Base-by-base conservation (phyloP, 2,329 filamentous ascomycete species). In the Fusarium xyrophilum region DNA sequence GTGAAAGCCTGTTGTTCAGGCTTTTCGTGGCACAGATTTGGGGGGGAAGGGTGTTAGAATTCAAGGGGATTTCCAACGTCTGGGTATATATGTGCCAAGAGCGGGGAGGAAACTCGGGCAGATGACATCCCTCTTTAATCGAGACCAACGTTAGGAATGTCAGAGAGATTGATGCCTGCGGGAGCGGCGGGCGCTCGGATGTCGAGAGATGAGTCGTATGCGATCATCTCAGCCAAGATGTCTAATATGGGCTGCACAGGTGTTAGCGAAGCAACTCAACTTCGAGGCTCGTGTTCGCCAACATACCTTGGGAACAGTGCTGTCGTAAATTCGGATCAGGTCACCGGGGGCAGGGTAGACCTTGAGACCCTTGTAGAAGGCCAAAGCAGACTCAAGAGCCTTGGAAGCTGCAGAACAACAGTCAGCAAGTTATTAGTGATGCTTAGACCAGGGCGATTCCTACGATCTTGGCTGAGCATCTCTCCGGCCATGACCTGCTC, bases 351-450 rank as follows among this genome's bases (percentile, higher is more conserved):
- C 91, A 54, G 96, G 96, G 83, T 99, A 99, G 74, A 98, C 96
- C 87, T 99, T 99, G 72, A 99, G 88, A 44, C 94, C 96, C 86
- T 94, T 96, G 88, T 98, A 99, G 83, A 99, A 99, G 80, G 92
- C 93, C 65, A 98, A 84, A 48, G 96, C 95, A 53, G 96, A 93
- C 71, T 97, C 94, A 62, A 97, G 81, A 40, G 86, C 84, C 76
- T 90, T 88, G 71, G 88, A 82, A 73, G 89, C 89, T 92, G 73
- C 67, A 67, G 35, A 42, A 44, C 17, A 11, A 42, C 27, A 46
- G 56, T 73, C 44, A 75, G 65, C 48, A 71, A 56, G 19, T 32
- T 40, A 25, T 46, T 27, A 21, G 44, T 17, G 43, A 17, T 44
- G 27, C 17, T 35, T 19, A 15, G 21, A 44, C 33, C 48, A 56